Base-by-base conservation (phyloP, 2,329 filamentous ascomycete genomes). In the Alternaria consortialis region DNA sequence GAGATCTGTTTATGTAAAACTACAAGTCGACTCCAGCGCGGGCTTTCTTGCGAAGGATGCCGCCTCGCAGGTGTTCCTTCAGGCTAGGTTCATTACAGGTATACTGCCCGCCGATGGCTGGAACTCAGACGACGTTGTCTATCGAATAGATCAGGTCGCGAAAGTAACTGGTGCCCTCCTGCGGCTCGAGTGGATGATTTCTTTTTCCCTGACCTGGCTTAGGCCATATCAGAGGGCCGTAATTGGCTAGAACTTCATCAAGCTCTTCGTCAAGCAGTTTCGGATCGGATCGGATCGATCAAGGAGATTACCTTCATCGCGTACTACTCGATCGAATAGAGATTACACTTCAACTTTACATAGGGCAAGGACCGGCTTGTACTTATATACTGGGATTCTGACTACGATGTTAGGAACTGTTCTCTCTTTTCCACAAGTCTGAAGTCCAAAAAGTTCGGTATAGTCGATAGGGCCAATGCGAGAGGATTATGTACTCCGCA, bases 171-270 rank as follows among this genome's bases (percentile, higher is more conserved):
- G 47, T 65, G 5, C 44, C 56, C 17, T 50, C 23, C n/a, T 50
- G 7, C n/a, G 64, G 62, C 12, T 59, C 31, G 9, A 53, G 53
- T 17, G 69, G 58, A 50, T 66, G 61, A 3, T 60, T 31, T 54
- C 63, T 54, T 4, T 50, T 42, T 13, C 57, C 58, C n/a, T 25
- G 20, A 29, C 50, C 56, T 27, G 50, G 51, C 3, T 32, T 20
- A 11, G 68, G 63, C 66, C 68, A 67, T 17, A 70, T 62, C 5
- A 50, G 39, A 17, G 67, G 64, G 23, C 64, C 66, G 4, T 58
- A 56, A n/a, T 62, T 36, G 4, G 23, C 23, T 7, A 69, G 47
- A 12, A 67, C 25, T 6, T 50, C 36, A 8, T 65, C 61, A 11
- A 69, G 36, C 50, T 70, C 66, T 31, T 52, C 12, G 17, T 67